These are phyloP conservation scores for Aspergillus novoparasiticus DNA, from an alignment of 2,329 filamentous ascomycete genomes.

Conservation along the genomic window DNA sequence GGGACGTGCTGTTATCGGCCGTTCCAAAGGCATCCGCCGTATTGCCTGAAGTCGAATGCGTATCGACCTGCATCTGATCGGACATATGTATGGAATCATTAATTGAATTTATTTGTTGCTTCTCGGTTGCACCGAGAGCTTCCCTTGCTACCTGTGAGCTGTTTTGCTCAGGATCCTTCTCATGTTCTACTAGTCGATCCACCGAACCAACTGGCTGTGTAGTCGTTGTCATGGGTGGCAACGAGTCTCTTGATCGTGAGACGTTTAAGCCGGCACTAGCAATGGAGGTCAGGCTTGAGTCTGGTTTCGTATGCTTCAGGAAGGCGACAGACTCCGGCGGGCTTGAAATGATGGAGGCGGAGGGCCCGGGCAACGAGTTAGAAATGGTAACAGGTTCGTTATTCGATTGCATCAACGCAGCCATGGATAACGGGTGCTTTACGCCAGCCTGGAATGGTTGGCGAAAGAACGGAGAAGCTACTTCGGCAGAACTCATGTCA, in stretches of 20 bases:
- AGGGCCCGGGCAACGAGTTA: conserved; percentile 35
- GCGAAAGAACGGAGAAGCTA: conserved; percentile 35
- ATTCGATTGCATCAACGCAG: conserved; percentile 45
- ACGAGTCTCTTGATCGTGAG: conserved; percentile 38
- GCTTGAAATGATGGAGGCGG: conserved; percentile 32
- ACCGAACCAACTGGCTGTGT: conserved; percentile 59
- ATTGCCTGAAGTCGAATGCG: conserved; percentile 57
- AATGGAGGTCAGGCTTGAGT: conserved; percentile 44
- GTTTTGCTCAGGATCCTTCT: conserved; percentile 36
- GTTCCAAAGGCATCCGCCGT: conserved; percentile 52
- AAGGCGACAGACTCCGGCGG: conserved; percentile 36
- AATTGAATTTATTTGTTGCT: conserved; percentile 40
- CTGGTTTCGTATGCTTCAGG: conserved; percentile 40
- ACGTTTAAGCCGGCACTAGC: conserved; percentile 47
- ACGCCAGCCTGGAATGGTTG: conserved; percentile 35
- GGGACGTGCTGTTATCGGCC: conserved; percentile 53
- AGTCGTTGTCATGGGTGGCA: conserved; percentile 48
- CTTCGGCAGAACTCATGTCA: conserved; percentile 40
- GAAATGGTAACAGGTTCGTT: conserved; percentile 44
- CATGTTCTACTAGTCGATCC: conserved; percentile 35
- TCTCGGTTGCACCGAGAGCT: conserved; percentile 41
- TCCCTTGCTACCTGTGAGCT: conserved; percentile 47
- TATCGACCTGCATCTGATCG: conserved; percentile 48
- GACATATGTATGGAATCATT: conserved; percentile 55
- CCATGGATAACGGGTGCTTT: conserved; percentile 42